Base-by-base conservation (phyloP, 2,329 filamentous ascomycete species). In the Epichloe scottii region DNA sequence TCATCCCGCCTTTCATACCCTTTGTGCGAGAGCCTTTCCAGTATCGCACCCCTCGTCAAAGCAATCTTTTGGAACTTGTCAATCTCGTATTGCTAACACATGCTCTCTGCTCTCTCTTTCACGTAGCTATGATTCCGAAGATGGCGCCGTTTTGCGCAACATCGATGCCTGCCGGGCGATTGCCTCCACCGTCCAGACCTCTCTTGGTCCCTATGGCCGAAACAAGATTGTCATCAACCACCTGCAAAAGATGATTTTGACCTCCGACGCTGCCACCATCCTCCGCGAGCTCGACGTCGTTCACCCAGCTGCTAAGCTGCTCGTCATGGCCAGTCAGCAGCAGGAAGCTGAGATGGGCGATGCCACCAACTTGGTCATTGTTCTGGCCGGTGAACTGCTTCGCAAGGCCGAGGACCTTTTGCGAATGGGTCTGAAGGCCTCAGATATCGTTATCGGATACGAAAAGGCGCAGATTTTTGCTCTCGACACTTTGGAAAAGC, bases 141-240 rank as follows among this genome's bases (percentile, higher is more conserved):
- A 98, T 87, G 93, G 93, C 67, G 94, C 93, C 60, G 90, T 98
- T 59, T 79, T 97, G 58, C 89, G 93, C 66, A 98, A 98, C 71
- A 97, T 98, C 72, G 94, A 98, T 67, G 93, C 94, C 67, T 98
- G 93, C 76, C 82, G 90, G 58, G 88, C 93, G 59, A 97, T 98
- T 70, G 84, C 93, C 53, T 87, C 87, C 63, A 98, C 93, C 49
- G 93, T 98, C 47, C 89, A 95, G 76, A 97, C 93, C 52, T 97
- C 93, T 44, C 80, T 98, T 37, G 94, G 93, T 49, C 93, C 93
- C 54, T 96, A 95, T 71, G 93, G 93, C 64, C 87, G 93, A 71
- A 98, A 98, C 78, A 98, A 98, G 77, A 90, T 98, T 66, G 89
- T 98, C 74, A 97, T 98, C 78, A 98, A 98, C 77, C 94, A 98